Evolutionary conservation across 371 early-diverging fungal species (phyloP).

Genomic region (Rhizomucor pusillus): DNA sequence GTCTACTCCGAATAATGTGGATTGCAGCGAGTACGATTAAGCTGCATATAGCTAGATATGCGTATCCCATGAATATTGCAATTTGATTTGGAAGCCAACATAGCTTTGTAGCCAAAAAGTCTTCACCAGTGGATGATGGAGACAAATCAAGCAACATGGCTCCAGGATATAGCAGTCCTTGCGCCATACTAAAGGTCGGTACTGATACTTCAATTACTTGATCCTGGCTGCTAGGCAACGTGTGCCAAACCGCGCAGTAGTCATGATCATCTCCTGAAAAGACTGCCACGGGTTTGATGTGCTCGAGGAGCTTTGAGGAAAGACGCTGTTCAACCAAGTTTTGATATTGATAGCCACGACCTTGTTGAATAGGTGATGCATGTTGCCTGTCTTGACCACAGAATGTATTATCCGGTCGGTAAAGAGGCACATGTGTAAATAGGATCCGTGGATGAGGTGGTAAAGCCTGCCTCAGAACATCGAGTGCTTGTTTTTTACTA

Average conservation of each 20-base stretch:
- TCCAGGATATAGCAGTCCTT: conserved; percentile 49
- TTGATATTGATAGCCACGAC: conserved; percentile 80
- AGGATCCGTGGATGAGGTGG: conserved; percentile 21
- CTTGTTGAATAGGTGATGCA: conserved; percentile 39
- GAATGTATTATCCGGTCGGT: conserved; percentile 34
- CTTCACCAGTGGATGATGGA: not conserved
- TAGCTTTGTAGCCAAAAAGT: conserved; percentile 15
- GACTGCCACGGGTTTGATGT: conserved; percentile 63
- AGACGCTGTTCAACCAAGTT: conserved; percentile 66
- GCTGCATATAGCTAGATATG: conserved; percentile 14
- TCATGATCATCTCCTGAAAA: conserved; percentile 96
- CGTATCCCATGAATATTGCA: conserved; percentile 32
- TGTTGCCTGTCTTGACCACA: conserved; percentile 71
- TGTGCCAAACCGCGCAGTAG: conserved; percentile 68
- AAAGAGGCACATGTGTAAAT: conserved; percentile 36
- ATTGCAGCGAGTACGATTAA: conserved; percentile 1
- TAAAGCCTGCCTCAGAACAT: conserved; percentile 22
- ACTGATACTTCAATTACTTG: conserved; percentile 37
- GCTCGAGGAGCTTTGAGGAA: conserved; percentile 55
- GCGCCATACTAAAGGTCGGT: conserved; percentile 59
- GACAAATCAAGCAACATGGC: conserved; percentile 29
- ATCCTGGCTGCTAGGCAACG: not conserved
- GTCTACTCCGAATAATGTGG: not conserved
- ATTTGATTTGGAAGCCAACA: conserved; percentile 46
- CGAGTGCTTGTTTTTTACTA: conserved; percentile 44